Percentiles rank a stretch among this genome's conserved stretches.
phyloP scores from a whole-genome alignment of 2,329 filamentous ascomycete genomes.

The Cladosporium sp. region DNA sequence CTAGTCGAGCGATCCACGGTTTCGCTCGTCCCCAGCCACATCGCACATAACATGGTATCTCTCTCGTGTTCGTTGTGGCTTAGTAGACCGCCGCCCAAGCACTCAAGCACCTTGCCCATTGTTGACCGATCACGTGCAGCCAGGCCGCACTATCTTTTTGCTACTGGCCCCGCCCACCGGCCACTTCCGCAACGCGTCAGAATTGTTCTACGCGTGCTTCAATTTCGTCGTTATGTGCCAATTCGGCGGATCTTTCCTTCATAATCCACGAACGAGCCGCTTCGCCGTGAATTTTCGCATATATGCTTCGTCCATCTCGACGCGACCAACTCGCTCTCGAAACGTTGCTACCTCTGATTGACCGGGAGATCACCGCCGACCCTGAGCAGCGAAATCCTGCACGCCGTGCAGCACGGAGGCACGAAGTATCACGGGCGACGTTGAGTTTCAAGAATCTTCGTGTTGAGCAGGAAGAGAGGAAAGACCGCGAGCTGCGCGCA shows the following conservation, averaged over 20 bases:
- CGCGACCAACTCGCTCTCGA: background rate
- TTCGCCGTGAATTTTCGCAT: background rate
- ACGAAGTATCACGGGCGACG: background rate
- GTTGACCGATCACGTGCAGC: background rate
- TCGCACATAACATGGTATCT: background rate
- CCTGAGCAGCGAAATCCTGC: background rate
- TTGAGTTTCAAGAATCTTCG: background rate
- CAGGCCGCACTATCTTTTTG: background rate
- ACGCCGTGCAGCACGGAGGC: background rate
- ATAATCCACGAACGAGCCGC: background rate
- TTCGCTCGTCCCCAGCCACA: background rate
- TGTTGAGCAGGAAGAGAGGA: background rate
- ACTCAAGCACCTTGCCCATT: too few relatives aligned
- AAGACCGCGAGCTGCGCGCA: background rate
- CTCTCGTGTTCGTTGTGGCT: background rate
- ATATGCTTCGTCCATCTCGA: background rate
- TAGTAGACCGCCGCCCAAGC: background rate
- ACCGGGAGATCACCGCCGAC: slow-evolving; percentile 4
- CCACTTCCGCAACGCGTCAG: background rate
- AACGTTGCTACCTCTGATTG: background rate
- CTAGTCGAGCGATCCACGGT: background rate
- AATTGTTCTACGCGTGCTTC: background rate
- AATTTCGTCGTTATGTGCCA: background rate
- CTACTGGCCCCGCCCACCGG: background rate
- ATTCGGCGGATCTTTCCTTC: background rate